phyloP scores from a whole-genome alignment of 1,284 basidiomycete genomes.

The Irpex sp. region DNA sequence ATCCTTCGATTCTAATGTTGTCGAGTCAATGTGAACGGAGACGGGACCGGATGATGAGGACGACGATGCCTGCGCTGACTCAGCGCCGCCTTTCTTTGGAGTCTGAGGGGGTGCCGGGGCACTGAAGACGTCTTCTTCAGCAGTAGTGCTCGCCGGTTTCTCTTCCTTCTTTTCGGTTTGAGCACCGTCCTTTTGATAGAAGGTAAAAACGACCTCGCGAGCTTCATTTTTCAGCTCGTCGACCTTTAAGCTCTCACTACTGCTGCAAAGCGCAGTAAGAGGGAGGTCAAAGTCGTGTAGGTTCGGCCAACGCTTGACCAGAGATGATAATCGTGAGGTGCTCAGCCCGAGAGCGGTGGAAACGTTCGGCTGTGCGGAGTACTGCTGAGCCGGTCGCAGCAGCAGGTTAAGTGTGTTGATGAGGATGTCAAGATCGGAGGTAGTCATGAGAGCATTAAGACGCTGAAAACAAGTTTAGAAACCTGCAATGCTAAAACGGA shows the following conservation, averaged over 20 bases:
- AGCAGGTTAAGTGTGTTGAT: conserved; percentile 82
- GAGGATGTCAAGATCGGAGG: conserved; percentile 87
- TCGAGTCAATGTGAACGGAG: conserved; percentile 59
- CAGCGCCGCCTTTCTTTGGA: conserved; percentile 20
- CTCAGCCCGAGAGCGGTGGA: conserved; percentile 74
- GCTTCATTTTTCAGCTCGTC: conserved; percentile 61
- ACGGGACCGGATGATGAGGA: conserved; percentile 42
- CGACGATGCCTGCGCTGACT: conserved; percentile 20
- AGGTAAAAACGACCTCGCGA: conserved; percentile 70
- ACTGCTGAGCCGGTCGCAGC: conserved; percentile 91
- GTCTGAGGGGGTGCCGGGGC: conserved; percentile 29
- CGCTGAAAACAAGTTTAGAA: conserved; percentile 46
- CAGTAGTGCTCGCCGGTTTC: conserved; percentile 33
- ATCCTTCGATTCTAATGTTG: conserved; percentile 51
- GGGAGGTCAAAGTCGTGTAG: conserved; percentile 69
- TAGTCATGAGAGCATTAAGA: conserved; percentile 83
- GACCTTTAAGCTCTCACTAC: conserved; percentile 45
- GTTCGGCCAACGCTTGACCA: conserved; percentile 71
- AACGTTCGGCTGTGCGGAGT: conserved; percentile 77
- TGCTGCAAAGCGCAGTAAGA: conserved; percentile 60
- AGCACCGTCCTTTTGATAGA: conserved; percentile 54
- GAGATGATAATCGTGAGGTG: conserved; percentile 62
- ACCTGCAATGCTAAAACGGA: conserved; percentile 14
- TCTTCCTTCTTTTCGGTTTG: conserved; percentile 26
- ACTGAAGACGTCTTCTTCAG: conserved; percentile 37